phyloP scores from a whole-genome alignment of 2,329 filamentous ascomycete genomes.

The Claviceps digitariae region DNA sequence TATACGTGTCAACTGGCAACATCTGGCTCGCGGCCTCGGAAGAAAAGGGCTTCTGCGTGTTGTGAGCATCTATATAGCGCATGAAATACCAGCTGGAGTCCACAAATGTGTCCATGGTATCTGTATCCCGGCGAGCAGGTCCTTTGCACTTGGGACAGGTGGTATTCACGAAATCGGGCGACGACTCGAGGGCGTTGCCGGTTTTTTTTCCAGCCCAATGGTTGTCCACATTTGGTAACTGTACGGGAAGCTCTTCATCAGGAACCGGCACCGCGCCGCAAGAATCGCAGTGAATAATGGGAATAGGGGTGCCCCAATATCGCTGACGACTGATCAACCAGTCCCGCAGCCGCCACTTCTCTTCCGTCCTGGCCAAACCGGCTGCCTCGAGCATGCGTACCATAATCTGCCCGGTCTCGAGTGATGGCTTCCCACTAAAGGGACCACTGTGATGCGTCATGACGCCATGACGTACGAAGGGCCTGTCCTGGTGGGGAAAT shows the following conservation, averaged over 20 bases:
- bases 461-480: slow-evolving; percentile 52
- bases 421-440: slow-evolving; percentile 50
- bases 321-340: slow-evolving; percentile 88
- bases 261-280: slow-evolving; percentile 75
- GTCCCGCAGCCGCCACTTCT: slow-evolving; percentile 71
- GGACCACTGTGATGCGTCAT: slow-evolving; percentile 53
- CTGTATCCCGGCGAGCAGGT: slow-evolving; percentile 67
- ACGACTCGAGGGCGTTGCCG: slow-evolving; percentile 65
- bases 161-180: slow-evolving; percentile 60
- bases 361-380: slow-evolving; percentile 44
- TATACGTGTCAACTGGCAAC: slow-evolving; percentile 75
- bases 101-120: slow-evolving; percentile 95
- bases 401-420: slow-evolving; percentile 47
- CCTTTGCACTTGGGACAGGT: slow-evolving; percentile 60
- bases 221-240: slow-evolving; percentile 54
- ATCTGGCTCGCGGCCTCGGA: slow-evolving; percentile 36
- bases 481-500: slow-evolving; percentile 32
- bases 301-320: slow-evolving; percentile 86
- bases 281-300: slow-evolving; percentile 65
- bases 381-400: slow-evolving; percentile 41
- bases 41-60: slow-evolving; percentile 47
- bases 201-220: slow-evolving; percentile 55
- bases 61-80: slow-evolving; percentile 61
- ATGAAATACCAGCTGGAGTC: slow-evolving; percentile 93
- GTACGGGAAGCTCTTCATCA: slow-evolving; percentile 60